Evolutionary conservation across 2,329 filamentous ascomycete genomes (phyloP).

Genomic region (Dactylonectria macrodidyma): DNA sequence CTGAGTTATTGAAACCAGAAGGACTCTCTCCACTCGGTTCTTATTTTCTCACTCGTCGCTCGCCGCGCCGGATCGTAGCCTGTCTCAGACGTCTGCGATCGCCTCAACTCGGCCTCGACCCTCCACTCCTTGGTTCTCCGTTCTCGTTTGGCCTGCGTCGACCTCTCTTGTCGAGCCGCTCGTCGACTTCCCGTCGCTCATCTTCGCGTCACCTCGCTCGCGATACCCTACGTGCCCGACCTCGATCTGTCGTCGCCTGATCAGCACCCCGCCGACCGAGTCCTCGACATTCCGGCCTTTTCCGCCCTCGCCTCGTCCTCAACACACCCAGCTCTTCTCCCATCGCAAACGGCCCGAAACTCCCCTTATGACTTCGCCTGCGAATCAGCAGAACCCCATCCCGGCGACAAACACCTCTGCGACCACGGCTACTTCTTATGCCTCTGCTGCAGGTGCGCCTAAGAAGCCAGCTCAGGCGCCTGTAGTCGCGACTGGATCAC

Average conservation of each 20-base stretch:
- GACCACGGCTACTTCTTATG: slow-evolving; percentile 75
- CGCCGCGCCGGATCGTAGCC: slow-evolving; percentile 52
- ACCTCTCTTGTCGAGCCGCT: slow-evolving; percentile 43
- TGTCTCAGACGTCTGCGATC: slow-evolving; percentile 50
- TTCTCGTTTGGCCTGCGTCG: slow-evolving; percentile 45
- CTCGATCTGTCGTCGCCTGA: slow-evolving; percentile 28
- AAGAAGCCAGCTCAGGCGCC: slow-evolving; percentile 75
- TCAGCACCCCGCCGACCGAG: slow-evolving; percentile 39
- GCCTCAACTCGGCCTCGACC: slow-evolving; percentile 42
- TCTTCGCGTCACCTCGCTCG: slow-evolving; percentile 36
- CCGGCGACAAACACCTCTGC: slow-evolving; percentile 72
- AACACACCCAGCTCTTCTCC: slow-evolving; percentile 42
- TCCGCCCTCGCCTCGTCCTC: slow-evolving; percentile 44
- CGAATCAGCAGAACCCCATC: slow-evolving; percentile 66
- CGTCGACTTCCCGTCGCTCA: slow-evolving; percentile 43
- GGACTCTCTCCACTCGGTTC: slow-evolving; percentile 47
- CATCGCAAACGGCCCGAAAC: slow-evolving; percentile 49
- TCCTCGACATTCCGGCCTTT: slow-evolving; percentile 44
- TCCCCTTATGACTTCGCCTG: slow-evolving; percentile 73
- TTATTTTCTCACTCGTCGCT: slow-evolving; percentile 40
- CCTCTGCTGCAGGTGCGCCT: slow-evolving; percentile 74
- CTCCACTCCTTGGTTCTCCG: slow-evolving; percentile 49
- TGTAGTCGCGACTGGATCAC: slow-evolving; percentile 72
- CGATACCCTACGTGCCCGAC: slow-evolving; percentile 35
- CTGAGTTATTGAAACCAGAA: slow-evolving; percentile 52